Conservation (phyloP, 371 early-diverging fungal species). For the Mucor piriformis region DNA sequence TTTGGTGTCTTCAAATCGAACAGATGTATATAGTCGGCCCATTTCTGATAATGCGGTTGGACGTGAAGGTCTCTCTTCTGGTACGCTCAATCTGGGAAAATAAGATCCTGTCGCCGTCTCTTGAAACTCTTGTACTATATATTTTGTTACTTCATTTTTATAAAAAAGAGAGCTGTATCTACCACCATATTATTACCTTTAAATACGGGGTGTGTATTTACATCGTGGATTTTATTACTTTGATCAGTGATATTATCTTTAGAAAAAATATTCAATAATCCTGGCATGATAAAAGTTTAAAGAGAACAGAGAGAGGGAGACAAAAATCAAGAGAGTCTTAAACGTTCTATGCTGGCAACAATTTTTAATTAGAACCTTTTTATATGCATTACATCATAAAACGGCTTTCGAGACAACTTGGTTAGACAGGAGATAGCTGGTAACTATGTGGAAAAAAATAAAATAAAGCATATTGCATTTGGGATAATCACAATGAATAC, state of each 20-base stretch:
- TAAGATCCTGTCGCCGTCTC: too few relatives aligned
- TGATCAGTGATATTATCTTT: background rate
- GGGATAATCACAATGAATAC: too few relatives aligned
- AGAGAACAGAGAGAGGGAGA: background rate
- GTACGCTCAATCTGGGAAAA: too few relatives aligned
- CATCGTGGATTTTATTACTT: background rate
- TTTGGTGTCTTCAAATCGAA: slow-evolving; percentile 18
- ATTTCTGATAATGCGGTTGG: slow-evolving; percentile 1
- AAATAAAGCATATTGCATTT: too few relatives aligned
- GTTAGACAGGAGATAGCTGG: too few relatives aligned
- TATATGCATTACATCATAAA: background rate
- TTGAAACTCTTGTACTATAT: too few relatives aligned
- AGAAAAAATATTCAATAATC: background rate
- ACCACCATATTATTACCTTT: background rate
- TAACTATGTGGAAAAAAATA: too few relatives aligned
- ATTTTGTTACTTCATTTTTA: too few relatives aligned
- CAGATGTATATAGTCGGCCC: slow-evolving; percentile 19
- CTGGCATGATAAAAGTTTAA: background rate
- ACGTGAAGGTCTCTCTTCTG: background rate
- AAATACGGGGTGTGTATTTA: background rate
- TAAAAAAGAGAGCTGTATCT: too few relatives aligned
- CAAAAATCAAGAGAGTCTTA: background rate
- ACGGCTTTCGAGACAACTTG: background rate
- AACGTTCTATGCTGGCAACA: too few relatives aligned
- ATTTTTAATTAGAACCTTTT: too few relatives aligned